Percentiles rank a stretch among this genome's conserved stretches.
These are phyloP conservation scores for Aquilaria sinensis DNA, from an alignment of 345 rosid genomes.

Conservation along the genomic window DNA sequence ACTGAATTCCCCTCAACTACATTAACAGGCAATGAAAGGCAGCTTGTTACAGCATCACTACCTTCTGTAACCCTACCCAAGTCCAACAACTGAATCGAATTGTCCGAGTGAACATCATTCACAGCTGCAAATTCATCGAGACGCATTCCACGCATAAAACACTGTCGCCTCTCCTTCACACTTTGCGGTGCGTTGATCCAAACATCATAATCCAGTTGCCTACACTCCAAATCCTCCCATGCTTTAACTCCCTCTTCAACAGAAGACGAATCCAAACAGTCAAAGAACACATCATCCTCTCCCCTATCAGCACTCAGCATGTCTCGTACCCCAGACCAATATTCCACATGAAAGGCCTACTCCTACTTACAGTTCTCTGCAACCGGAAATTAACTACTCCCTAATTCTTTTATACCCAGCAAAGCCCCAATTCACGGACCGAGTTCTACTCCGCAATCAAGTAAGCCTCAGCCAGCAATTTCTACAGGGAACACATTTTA, in stretches of 20 bases:
- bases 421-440: constrained; percentile 42
- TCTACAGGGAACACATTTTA: constrained; percentile 14
- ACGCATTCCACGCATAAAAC: constrained; percentile 50
- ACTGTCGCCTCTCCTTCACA: constrained; percentile 57
- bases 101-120: constrained; percentile 4
- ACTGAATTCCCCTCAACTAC: constrained; percentile 19
- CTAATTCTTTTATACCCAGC: constrained; percentile 18
- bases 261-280: constrained; percentile 47
- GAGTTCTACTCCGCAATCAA: constrained; percentile 22
- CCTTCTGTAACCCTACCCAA: constrained; percentile 38
- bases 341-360: constrained; percentile 29
- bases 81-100: constrained; percentile 8
- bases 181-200: constrained; percentile 61
- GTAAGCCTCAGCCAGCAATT: constrained; percentile 8
- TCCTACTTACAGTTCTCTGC: constrained; percentile 14
- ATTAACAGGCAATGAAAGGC: constrained; percentile 16
- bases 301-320: constrained; percentile 45
- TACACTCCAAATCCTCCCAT: constrained; percentile 17
- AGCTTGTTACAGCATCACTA: constrained; percentile 43
- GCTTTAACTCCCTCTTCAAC: constrained; percentile 22
- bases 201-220: constrained; percentile 28
- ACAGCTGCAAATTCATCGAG: constrained; percentile 22
- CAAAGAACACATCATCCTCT: constrained; percentile 59
- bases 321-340: constrained; percentile 28
- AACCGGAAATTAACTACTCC: constrained; percentile 16